phyloP scores from a whole-genome alignment of 805 yeast genomes.

The Myxozyma geophila region DNA sequence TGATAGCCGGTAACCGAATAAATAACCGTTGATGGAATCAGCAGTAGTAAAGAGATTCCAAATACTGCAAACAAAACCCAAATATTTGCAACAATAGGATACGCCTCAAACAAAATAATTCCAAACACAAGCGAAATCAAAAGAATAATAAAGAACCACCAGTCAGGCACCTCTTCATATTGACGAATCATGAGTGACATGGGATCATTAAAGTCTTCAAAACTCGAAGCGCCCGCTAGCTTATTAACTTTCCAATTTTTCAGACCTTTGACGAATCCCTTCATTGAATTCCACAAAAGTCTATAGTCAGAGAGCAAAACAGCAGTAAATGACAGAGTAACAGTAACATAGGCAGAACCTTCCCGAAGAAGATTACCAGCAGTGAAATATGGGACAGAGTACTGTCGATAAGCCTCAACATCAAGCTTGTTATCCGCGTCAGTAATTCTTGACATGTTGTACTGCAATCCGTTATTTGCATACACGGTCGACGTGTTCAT shows the following conservation, averaged over 20 bases:
- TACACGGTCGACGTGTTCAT: constrained; percentile 57
- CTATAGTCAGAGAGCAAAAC: constrained; percentile 15
- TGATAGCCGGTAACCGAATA: constrained; percentile 65
- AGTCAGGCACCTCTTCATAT: constrained; percentile 68
- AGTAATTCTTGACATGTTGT: constrained; percentile 54
- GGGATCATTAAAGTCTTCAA: constrained; percentile 25
- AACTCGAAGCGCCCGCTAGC: constrained; percentile 34
- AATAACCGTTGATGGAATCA: constrained; percentile 66
- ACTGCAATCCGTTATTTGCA: constrained; percentile 57
- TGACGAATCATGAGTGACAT: constrained; percentile 48
- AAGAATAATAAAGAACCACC: constrained; percentile 60
- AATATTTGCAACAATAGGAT: constrained; percentile 57
- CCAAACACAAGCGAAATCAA: constrained; percentile 46
- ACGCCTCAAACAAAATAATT: constrained; percentile 44
- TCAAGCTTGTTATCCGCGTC: constrained; percentile 53
- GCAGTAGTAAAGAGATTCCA: constrained; percentile 56
- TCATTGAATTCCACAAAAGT: constrained; percentile 33
- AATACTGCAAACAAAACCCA: constrained; percentile 67
- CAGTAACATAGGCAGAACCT: constrained; percentile 61
- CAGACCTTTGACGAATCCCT: constrained; percentile 51
- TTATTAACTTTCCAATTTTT: constrained; percentile 40
- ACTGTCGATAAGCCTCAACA: constrained; percentile 52
- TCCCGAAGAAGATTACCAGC: constrained; percentile 65
- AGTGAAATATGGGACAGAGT: constrained; percentile 68
- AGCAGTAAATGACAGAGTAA: constrained; percentile 60